Conservation (phyloP, 208 protist genomes). For the Herpetomonas tarakana region DNA sequence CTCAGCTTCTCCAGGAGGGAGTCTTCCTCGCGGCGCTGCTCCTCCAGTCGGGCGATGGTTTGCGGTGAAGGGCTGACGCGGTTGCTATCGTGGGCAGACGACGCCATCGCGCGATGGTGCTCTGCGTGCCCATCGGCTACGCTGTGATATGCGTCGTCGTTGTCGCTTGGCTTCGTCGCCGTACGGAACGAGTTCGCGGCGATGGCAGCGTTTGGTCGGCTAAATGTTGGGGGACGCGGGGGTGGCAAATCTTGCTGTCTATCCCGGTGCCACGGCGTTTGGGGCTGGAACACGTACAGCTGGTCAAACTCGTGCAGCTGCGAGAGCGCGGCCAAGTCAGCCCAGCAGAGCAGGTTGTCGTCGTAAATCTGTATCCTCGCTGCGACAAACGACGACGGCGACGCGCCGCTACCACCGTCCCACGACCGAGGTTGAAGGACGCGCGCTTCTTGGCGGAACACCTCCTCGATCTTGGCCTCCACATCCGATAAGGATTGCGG, state of each 20-base stretch:
- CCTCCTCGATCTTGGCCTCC: slow-evolving; percentile 17
- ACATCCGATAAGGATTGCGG: slow-evolving; percentile 44
- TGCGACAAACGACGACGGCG: slow-evolving; percentile 30
- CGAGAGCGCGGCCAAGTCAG: slow-evolving; percentile 31
- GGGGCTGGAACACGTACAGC: slow-evolving; percentile 82
- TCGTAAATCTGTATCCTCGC: slow-evolving; percentile 63
- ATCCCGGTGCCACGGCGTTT: slow-evolving; percentile 52
- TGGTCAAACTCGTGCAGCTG: slow-evolving; percentile 87
- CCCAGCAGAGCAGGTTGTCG: slow-evolving; percentile 55
- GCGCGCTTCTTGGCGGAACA: slow-evolving; percentile 39
- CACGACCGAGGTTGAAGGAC: not conserved
- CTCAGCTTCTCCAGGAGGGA: slow-evolving; percentile 26
- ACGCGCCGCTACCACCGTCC: not conserved
- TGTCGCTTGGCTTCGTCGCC: too few species aligned
- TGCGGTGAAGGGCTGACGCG: slow-evolving; percentile 12
- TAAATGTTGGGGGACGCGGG: slow-evolving; percentile 36
- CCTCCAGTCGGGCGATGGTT: slow-evolving; percentile 30
- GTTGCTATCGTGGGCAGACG: too few species aligned
- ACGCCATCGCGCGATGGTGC: too few species aligned
- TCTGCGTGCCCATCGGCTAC: too few species aligned
- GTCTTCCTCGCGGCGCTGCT: slow-evolving; percentile 39
- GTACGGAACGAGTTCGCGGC: not conserved
- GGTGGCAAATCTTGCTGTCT: slow-evolving; percentile 70
- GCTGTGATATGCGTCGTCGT: too few species aligned
- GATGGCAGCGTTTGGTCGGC: slow-evolving; percentile 9